phyloP scores from a whole-genome alignment of 2,329 filamentous ascomycete genomes.

The Aspergillus sp. region DNA sequence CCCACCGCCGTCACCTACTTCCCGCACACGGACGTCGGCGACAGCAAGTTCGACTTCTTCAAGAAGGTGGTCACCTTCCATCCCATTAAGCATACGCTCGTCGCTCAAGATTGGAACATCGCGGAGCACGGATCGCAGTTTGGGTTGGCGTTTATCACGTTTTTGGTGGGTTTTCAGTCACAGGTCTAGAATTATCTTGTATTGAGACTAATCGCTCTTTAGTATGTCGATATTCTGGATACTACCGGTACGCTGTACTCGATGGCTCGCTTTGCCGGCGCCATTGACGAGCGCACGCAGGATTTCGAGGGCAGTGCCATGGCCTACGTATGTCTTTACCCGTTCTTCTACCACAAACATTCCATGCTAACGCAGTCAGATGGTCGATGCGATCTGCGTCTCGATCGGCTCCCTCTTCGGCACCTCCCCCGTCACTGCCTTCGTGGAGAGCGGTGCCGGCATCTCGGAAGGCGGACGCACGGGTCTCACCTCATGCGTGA shows the following conservation, averaged over 20 bases:
- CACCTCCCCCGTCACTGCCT: constrained; percentile 78
- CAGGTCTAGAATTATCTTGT: background rate
- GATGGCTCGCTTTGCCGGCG: constrained; percentile 80
- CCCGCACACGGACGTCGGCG: constrained; percentile 67
- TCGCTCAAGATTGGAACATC: constrained; percentile 73
- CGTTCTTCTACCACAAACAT: too few relatives aligned
- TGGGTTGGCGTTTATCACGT: constrained; percentile 79
- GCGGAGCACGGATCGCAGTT: constrained; percentile 70
- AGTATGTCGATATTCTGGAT: constrained; percentile 85
- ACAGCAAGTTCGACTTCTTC: constrained; percentile 79
- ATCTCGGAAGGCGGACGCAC: constrained; percentile 86
- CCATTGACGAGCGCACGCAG: constrained; percentile 77
- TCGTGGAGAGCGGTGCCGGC: constrained; percentile 84
- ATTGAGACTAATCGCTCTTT: background rate
- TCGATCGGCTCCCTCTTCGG: constrained; percentile 78
- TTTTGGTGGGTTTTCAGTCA: constrained; percentile 50
- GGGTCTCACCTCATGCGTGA: constrained; percentile 75
- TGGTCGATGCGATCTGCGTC: constrained; percentile 77
- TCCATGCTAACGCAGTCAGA: constrained; percentile 27
- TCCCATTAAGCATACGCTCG: constrained; percentile 67
- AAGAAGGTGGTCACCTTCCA: constrained; percentile 84
- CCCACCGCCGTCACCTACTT: constrained; percentile 76
- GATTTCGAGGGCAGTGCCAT: constrained; percentile 84
- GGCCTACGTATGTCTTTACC: constrained; percentile 60
- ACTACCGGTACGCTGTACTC: constrained; percentile 84